Percentiles rank a stretch among this genome's conserved stretches.
These are phyloP conservation scores for Amanita rubescens DNA, from an alignment of 768 basidiomycete genomes.

Conservation along the genomic window DNA sequence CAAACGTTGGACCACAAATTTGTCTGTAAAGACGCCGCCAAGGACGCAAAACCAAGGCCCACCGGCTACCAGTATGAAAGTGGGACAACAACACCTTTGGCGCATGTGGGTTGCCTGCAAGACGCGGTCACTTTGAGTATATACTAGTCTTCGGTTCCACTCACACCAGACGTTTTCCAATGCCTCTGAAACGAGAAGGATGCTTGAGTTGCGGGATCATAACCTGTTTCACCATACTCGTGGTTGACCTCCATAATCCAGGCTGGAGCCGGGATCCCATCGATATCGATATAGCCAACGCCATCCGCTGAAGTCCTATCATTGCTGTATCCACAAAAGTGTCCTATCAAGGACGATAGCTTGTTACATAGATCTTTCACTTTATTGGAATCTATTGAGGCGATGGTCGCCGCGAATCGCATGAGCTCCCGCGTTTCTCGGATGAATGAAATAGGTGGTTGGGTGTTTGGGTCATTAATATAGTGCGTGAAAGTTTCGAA, in stretches of 20 bases:
- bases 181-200: constrained; percentile 16
- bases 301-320: not conserved
- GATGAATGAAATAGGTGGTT: constrained; percentile 9
- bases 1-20: constrained; percentile 15
- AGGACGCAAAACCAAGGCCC: constrained; percentile 8
- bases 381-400: constrained; percentile 1
- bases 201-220: constrained; percentile 23
- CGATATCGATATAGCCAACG: constrained; percentile 1
- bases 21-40: constrained; percentile 13
- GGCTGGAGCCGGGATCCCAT: not conserved
- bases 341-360: not conserved
- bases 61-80: constrained; percentile 23
- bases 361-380: constrained; percentile 1
- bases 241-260: constrained; percentile 18
- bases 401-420: constrained; percentile 11
- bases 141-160: not conserved
- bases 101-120: not conserved
- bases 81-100: constrained; percentile 20
- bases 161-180: constrained; percentile 2
- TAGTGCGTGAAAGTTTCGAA: constrained; percentile 19
- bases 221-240: constrained; percentile 21
- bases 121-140: too few species aligned
- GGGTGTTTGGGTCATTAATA: constrained; percentile 13
- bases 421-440: constrained; percentile 9
- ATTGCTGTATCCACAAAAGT: too few species aligned